A percentile compares a stretch with the other conserved stretches of the same genome.
Conservation (phyloP, 2,329 filamentous ascomycete genomes). For the Fusarium equiseti region DNA sequence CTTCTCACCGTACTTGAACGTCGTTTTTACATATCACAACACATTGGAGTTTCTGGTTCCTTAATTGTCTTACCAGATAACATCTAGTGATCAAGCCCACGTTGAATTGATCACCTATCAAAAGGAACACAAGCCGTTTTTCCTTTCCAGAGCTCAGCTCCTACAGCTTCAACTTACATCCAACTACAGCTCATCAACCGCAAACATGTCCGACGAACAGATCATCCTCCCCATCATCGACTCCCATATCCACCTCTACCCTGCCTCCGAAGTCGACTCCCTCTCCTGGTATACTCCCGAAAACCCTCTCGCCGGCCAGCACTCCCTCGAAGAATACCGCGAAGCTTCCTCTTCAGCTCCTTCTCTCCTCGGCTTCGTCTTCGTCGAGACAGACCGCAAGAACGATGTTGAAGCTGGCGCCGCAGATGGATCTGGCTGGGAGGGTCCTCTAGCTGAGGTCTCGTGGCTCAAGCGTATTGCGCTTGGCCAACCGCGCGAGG, state of each 20-base stretch:
- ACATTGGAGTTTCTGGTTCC: not conserved
- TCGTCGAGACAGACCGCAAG: conserved; percentile 84
- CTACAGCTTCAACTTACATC: not conserved
- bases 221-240: conserved; percentile 77
- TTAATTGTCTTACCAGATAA: not conserved
- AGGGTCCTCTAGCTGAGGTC: conserved; percentile 77
- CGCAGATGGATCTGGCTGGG: conserved; percentile 69
- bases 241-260: conserved; percentile 92
- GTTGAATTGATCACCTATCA: not conserved
- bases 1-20: conserved; percentile 34
- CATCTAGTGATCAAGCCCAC: not conserved
- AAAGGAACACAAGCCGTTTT: not conserved
- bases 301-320: conserved; percentile 71
- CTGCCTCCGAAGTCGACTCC: conserved; percentile 71
- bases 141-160: not conserved
- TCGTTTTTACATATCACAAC: conserved; percentile 11
- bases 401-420: conserved; percentile 65
- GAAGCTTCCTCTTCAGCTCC: conserved; percentile 56
- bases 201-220: conserved; percentile 54
- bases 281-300: conserved; percentile 77
- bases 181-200: conserved; percentile 5
- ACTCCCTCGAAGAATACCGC: conserved; percentile 74
- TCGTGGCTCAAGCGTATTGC: conserved; percentile 75
- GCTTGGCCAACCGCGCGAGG: conserved; percentile 66
- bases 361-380: conserved; percentile 77